These are phyloP conservation scores for Nemania sp. DNA, from an alignment of 2,329 filamentous ascomycete species.

Conservation along the genomic window DNA sequence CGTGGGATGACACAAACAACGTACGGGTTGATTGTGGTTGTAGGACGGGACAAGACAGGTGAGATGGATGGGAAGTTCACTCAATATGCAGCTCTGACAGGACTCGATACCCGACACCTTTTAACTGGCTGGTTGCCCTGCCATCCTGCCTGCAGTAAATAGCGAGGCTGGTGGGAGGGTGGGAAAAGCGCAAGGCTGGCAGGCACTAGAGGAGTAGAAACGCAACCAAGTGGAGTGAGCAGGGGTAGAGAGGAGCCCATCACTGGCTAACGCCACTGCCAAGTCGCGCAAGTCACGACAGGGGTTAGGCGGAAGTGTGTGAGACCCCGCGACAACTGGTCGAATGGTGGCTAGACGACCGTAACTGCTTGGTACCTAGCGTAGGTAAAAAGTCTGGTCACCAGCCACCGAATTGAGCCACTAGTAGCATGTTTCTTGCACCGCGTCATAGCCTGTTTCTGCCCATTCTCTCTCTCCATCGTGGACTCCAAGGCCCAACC, in stretches of 20 bases:
- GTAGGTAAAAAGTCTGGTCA: no score
- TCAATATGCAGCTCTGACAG: constrained; percentile 17
- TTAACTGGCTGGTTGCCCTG: constrained; percentile 59
- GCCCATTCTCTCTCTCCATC: no score
- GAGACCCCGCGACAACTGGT: not conserved
- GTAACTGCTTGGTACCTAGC: no score
- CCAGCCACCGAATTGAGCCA: not conserved
- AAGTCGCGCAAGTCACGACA: not conserved
- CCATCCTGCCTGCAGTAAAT: constrained; percentile 58
- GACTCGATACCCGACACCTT: constrained; percentile 51
- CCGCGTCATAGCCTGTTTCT: no score
- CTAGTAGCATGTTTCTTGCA: not conserved
- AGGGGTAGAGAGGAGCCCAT: constrained; percentile 14
- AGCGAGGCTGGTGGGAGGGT: constrained; percentile 51
- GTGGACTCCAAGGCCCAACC: no score
- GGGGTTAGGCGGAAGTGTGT: not conserved
- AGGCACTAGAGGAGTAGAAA: not conserved
- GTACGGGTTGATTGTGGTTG: not conserved
- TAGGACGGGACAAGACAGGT: not conserved
- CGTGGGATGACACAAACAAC: not conserved
- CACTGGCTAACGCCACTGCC: constrained; percentile 1
- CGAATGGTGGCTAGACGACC: no score
- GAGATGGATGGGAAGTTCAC: constrained; percentile 21
- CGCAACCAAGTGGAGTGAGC: constrained; percentile 15
- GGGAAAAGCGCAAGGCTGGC: constrained; percentile 51